These are phyloP conservation scores for Polygonum maritimum DNA, from an alignment of 148 eudicot species.

Conservation along the genomic window DNA sequence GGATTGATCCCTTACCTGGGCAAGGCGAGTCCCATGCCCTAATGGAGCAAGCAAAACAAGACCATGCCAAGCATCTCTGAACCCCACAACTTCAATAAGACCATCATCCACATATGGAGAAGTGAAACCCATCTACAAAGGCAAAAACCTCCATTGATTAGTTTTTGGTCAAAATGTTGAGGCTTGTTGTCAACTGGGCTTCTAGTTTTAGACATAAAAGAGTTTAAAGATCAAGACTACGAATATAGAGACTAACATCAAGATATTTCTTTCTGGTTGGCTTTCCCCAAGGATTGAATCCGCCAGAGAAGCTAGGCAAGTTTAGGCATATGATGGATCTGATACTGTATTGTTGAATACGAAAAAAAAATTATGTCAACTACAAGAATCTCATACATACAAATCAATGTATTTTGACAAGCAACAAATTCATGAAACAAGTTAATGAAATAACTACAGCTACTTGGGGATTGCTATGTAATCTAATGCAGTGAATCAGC, in stretches of 20 bases:
- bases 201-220: neutral
- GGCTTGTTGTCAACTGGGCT: neutral
- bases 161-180: neutral
- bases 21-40: conserved; percentile 59
- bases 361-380: neutral
- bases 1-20: conserved; percentile 27
- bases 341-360: conserved; percentile 25
- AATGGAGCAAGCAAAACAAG: conserved; percentile 37
- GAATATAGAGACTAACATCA: conserved; percentile 22
- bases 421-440: neutral
- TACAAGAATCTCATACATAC: neutral
- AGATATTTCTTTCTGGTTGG: conserved; percentile 29
- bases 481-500: neutral
- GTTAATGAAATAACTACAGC: neutral
- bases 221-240: neutral
- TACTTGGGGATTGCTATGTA: neutral
- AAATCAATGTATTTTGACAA: neutral
- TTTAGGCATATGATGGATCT: conserved; percentile 49
- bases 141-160: neutral
- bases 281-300: conserved; percentile 53
- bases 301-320: conserved; percentile 57
- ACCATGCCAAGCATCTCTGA: conserved; percentile 58
- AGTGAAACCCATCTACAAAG: conserved; percentile 37
- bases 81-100: conserved; percentile 44
- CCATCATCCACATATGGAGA: conserved; percentile 50